Conservation (phyloP, 257 asterid species). For the Fraxinus pennsylvanica region DNA sequence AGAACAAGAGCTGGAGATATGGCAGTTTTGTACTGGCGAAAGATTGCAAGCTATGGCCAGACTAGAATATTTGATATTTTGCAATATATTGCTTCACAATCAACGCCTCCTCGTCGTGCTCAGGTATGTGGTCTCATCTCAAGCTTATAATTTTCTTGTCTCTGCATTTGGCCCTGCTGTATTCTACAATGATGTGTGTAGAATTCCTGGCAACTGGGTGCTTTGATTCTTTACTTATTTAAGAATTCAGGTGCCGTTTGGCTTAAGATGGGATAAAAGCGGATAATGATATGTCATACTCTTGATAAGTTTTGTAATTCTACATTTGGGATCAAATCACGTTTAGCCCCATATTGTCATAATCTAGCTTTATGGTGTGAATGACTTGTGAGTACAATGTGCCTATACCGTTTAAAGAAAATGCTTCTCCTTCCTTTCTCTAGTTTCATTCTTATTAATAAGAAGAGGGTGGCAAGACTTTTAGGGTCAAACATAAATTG, state of each 20-base stretch:
- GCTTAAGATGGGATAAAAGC: not conserved
- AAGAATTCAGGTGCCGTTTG: not conserved
- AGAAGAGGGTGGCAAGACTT: not conserved
- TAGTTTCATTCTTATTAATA: not conserved
- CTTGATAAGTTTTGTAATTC: not conserved
- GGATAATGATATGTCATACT: not conserved
- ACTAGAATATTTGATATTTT: slow-evolving; percentile 77
- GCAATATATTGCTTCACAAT: slow-evolving; percentile 64
- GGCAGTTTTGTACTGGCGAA: slow-evolving; percentile 60
- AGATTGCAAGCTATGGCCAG: slow-evolving; percentile 66
- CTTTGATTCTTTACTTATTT: not conserved
- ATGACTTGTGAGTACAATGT: not conserved
- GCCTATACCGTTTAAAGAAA: not conserved
- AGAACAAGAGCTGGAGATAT: slow-evolving; percentile 84
- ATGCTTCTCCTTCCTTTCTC: not conserved
- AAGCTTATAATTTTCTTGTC: not conserved
- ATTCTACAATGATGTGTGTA: not conserved
- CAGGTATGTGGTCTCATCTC: slow-evolving; percentile 45
- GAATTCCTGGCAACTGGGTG: not conserved
- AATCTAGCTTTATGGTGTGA: not conserved
- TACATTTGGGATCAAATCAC: not conserved
- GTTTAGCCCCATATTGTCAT: not conserved
- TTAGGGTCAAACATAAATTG: not conserved
- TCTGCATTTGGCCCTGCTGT: not conserved
- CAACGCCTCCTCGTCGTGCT: slow-evolving; percentile 41